Evolutionary conservation across 208 protist genomes (phyloP).

Genomic region (Porcisia hertigi): DNA sequence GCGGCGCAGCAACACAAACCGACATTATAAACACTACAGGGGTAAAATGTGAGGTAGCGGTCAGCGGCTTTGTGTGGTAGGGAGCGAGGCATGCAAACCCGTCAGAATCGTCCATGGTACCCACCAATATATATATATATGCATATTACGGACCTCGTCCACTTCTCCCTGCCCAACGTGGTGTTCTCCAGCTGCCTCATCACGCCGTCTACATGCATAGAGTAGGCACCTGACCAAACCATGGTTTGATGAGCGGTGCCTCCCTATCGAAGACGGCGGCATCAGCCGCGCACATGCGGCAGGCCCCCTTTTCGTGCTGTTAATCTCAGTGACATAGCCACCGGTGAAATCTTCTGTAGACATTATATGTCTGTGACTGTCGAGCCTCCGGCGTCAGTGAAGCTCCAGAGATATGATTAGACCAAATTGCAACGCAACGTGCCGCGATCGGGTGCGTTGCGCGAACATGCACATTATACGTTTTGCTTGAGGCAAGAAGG

Average conservation of each 20-base stretch:
- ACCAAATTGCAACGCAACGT: conserved; percentile 49
- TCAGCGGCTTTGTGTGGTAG: not conserved
- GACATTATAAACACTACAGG: not conserved
- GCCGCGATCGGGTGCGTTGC: conserved; percentile 29
- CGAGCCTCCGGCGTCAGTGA: conserved; percentile 18
- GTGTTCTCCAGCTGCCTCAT: not conserved
- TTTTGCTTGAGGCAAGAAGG: conserved; percentile 8
- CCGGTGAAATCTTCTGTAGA: not conserved
- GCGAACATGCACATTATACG: conserved; percentile 20
- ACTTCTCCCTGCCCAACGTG: too few relatives aligned
- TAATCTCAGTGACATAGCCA: not conserved
- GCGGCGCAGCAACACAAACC: not conserved
- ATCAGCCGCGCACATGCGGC: not conserved
- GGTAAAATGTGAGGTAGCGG: not conserved
- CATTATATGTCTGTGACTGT: not conserved
- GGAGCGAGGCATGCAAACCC: not conserved
- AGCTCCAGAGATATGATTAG: conserved; percentile 47
- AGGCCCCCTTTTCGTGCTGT: not conserved
- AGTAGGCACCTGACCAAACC: not conserved
- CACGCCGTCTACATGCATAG: not conserved
- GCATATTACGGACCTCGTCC: too few relatives aligned
- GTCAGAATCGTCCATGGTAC: not conserved
- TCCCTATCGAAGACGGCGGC: not conserved
- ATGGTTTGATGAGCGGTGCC: not conserved
- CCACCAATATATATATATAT: not conserved